Evolutionary conservation across 2,329 filamentous ascomycete genomes (phyloP), one percentile per base, ranked within the genome.

Genomic region (Colletotrichum orbiculare): DNA sequence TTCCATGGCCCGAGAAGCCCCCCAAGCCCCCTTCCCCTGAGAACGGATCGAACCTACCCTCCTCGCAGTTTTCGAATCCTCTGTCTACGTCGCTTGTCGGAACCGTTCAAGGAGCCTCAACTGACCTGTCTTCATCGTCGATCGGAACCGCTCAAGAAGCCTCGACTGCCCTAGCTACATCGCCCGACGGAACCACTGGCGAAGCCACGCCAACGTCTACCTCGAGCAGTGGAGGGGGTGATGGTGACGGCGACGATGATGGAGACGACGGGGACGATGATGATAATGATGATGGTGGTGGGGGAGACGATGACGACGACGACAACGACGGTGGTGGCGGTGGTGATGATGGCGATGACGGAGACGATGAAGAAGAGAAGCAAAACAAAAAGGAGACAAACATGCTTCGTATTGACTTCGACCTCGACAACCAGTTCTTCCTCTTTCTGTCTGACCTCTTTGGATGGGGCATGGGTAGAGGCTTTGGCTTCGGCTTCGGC

Each of bases 1-100:
- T 38, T 9, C 54, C 63, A 6, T 63, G 59, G 63, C 53, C 63
- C 2, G 12, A 12, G n/a, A 39, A 41, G 50, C 61, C 61, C 9
- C 4, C 8, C 4, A 8, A 37, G 1, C 50, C 52, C 7, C 49
- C 57, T 6, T 41, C 56, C 3, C 3, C 54, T 2, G 39, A 42
- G 3, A 35, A 55, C 35, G 41, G 50, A 7, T 41, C 8, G 2
- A 53, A 33, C 11, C 10, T 55, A 8, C 10, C 8, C 11, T 8
- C 2, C 34, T 17, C 53, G 8, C 15, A 46, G 10, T 2, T 11
- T 9, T 46, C 9, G 6, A 15, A 17, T 6, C 43, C n/a, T 4
- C n/a, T 5, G 7, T 25, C n/a, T 4, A 8, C 43, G 15, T 46
- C 43, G 25, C 25, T 25, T 25, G 25, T 46, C 43, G 4, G n/a